These are phyloP conservation scores for Lactarius evosmus DNA, from an alignment of 768 basidiomycete genomes.

Conservation along the genomic window DNA sequence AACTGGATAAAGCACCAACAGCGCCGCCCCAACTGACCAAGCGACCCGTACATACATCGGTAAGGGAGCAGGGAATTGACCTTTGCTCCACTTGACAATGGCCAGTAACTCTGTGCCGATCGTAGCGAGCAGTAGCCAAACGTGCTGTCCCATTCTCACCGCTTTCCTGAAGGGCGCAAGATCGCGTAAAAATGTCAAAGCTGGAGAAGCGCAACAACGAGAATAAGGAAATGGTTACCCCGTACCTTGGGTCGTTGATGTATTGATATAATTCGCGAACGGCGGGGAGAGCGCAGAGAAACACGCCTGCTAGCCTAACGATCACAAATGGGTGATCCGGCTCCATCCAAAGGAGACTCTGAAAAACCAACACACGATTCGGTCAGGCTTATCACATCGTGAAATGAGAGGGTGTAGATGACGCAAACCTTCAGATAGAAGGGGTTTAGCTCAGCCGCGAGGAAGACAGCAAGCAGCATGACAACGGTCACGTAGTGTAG, in stretches of 20 bases:
- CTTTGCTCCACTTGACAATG: conserved; percentile 79
- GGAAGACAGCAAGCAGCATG: conserved; percentile 68
- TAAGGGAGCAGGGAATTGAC: conserved; percentile 61
- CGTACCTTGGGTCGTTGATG: conserved; percentile 75
- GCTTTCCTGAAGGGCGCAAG: conserved; percentile 50
- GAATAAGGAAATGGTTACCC: conserved; percentile 19
- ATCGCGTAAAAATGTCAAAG: conserved; percentile 24
- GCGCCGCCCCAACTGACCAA: conserved; percentile 56
- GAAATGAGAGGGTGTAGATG: conserved; percentile 6
- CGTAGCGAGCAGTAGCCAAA: conserved; percentile 85
- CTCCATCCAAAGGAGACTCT: conserved; percentile 80
- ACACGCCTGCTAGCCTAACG: conserved; percentile 65
- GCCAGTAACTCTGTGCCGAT: conserved; percentile 76
- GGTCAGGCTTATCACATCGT: neutral
- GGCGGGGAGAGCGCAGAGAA: conserved; percentile 83
- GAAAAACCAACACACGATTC: conserved; percentile 30
- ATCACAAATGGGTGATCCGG: conserved; percentile 86
- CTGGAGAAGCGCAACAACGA: conserved; percentile 7
- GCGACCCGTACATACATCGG: conserved; percentile 62
- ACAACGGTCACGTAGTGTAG: conserved; percentile 74
- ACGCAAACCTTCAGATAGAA: conserved; percentile 77
- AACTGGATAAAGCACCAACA: conserved; percentile 67
- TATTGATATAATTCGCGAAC: conserved; percentile 83
- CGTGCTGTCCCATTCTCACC: conserved; percentile 87
- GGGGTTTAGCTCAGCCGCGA: conserved; percentile 82